Conservation (phyloP, 495 filamentous ascomycete species). For the Penicillium longicatenatum region DNA sequence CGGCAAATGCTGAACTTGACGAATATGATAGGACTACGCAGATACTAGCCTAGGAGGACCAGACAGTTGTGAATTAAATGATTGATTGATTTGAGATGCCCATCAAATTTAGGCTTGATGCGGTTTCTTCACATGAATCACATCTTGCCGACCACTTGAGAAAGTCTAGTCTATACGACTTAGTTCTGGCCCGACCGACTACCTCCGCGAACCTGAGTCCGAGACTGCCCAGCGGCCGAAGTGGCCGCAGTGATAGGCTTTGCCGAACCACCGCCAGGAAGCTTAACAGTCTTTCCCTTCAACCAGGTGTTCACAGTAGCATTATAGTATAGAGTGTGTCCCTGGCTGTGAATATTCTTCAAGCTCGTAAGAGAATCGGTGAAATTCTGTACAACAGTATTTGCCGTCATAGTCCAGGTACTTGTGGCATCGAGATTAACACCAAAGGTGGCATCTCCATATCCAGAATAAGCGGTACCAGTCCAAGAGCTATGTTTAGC, state of each 20-base stretch:
- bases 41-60: not conserved
- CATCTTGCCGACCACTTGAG: not conserved
- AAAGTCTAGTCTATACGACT: not conserved
- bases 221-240: not conserved
- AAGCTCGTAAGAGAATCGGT: constrained; percentile 10
- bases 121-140: not conserved
- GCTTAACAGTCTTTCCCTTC: constrained; percentile 13
- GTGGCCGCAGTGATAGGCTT: constrained; percentile 20
- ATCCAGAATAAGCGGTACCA: constrained; percentile 21
- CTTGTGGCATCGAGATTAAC: constrained; percentile 20
- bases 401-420: constrained; percentile 19
- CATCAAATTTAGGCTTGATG: not conserved
- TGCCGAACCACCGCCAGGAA: constrained; percentile 17
- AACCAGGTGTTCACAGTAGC: constrained; percentile 14
- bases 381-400: constrained; percentile 18
- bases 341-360: constrained; percentile 15
- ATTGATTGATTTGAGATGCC: not conserved
- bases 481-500: constrained; percentile 13
- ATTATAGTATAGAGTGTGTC: constrained; percentile 17
- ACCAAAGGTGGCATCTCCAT: constrained; percentile 10
- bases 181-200: not conserved
- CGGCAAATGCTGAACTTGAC: too few relatives aligned
- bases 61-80: not conserved
- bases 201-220: not conserved
- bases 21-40: too few relatives aligned